Percentiles rank a stretch among this genome's conserved stretches.
These are phyloP conservation scores for Xylaria sp. DNA, from an alignment of 2,329 filamentous ascomycete genomes.

Conservation along the genomic window DNA sequence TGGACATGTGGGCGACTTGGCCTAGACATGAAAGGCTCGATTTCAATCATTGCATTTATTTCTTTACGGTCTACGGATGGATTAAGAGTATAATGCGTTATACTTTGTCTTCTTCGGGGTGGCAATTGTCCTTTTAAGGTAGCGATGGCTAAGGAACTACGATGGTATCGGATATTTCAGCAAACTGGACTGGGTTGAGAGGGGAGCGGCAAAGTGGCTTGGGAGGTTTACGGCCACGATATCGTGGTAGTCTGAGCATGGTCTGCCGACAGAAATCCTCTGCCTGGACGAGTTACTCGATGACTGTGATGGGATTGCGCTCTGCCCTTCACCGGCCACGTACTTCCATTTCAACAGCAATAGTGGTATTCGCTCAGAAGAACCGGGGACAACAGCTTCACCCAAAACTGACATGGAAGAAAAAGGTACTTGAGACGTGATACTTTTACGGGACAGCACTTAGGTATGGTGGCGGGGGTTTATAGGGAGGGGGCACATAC, in stretches of 20 bases:
- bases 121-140: no score
- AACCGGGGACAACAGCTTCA: no score
- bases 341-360: neutral
- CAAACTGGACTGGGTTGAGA: neutral
- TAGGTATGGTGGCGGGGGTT: no score
- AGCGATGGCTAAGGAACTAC: neutral
- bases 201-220: neutral
- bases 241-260: neutral
- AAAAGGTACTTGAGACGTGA: no score
- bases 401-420: no score
- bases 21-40: neutral
- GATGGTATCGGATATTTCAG: neutral
- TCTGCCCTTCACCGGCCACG: neutral
- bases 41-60: neutral
- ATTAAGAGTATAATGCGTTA: neutral
- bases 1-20: neutral
- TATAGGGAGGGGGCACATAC: no score
- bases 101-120: neutral
- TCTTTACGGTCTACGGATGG: neutral
- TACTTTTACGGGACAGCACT: no score
- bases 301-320: neutral
- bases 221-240: neutral
- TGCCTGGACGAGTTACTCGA: neutral
- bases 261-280: neutral
- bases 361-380: no score